Conservation (phyloP, 2,329 filamentous ascomycete species). For the Coniochaeta ligniaria region DNA sequence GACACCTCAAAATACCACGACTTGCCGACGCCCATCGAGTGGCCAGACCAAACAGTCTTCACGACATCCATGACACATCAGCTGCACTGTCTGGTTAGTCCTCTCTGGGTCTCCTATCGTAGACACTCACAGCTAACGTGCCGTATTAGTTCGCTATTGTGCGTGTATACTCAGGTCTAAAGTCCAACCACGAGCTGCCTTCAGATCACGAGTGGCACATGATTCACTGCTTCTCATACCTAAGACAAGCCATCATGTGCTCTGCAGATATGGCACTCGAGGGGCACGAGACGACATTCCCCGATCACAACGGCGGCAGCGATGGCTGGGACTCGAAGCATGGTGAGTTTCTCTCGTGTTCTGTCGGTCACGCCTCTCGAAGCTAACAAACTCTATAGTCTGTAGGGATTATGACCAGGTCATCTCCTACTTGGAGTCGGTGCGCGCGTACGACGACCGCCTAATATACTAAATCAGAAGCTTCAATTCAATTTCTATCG, state of each 20-base stretch:
- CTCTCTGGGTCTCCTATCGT: neutral
- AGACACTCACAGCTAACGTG: neutral
- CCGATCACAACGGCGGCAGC: constrained; percentile 35
- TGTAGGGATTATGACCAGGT: constrained; percentile 36
- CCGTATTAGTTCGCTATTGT: constrained; percentile 28
- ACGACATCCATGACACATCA: constrained; percentile 29
- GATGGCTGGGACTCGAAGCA: constrained; percentile 41
- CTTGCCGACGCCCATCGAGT: constrained; percentile 25
- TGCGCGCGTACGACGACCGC: constrained; percentile 35
- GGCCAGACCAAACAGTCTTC: constrained; percentile 26
- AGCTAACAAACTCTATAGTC: constrained; percentile 17
- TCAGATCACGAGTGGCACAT: constrained; percentile 40
- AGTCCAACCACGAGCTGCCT: constrained; percentile 28
- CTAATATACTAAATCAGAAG: constrained; percentile 28
- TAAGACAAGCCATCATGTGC: constrained; percentile 39
- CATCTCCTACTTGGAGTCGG: constrained; percentile 32
- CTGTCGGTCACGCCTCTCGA: neutral
- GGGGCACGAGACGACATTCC: constrained; percentile 37
- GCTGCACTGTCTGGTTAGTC: constrained; percentile 24
- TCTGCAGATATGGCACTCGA: constrained; percentile 37
- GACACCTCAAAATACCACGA: constrained; percentile 27
- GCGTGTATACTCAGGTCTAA: constrained; percentile 34
- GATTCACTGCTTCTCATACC: constrained; percentile 41
- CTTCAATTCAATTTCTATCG: neutral
- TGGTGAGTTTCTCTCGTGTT: constrained; percentile 18